These are phyloP conservation scores for Teunomyces cretensis DNA, from an alignment of 805 yeast species.

Conservation along the genomic window DNA sequence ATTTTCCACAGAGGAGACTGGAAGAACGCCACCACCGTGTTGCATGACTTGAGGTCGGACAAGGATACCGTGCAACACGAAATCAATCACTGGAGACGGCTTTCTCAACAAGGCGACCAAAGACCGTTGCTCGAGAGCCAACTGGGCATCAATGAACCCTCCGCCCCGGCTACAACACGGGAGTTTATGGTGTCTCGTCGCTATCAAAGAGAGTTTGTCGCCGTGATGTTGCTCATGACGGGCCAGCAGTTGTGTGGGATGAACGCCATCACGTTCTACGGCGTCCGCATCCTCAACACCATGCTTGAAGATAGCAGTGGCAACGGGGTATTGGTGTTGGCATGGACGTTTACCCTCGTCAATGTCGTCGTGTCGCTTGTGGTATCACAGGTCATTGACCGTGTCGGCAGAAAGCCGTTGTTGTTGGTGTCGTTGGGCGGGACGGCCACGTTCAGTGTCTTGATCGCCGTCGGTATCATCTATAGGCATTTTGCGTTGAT, in stretches of 20 bases:
- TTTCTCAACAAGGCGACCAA: conserved; percentile 12
- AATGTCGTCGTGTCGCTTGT: conserved; percentile 17
- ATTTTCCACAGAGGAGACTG: conserved; percentile 30
- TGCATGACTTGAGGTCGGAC: conserved; percentile 31
- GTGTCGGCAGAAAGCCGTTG: conserved; percentile 24
- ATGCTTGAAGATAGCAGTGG: conserved; percentile 9
- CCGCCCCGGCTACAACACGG: not conserved
- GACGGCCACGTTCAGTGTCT: conserved; percentile 24
- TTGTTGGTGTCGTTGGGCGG: conserved; percentile 22
- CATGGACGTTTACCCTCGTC: conserved; percentile 16
- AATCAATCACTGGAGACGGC: conserved; percentile 37
- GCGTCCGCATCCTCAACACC: conserved; percentile 17
- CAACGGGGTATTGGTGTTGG: conserved; percentile 16
- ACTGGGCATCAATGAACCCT: too few relatives aligned
- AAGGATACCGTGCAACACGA: conserved; percentile 29
- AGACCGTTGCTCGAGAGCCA: not conserved
- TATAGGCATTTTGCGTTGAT: conserved; percentile 12
- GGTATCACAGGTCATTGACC: conserved; percentile 17
- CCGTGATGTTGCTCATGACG: conserved; percentile 35
- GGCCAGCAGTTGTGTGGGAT: conserved; percentile 36
- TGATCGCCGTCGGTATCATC: conserved; percentile 26
- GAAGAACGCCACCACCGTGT: conserved; percentile 25
- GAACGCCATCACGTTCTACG: conserved; percentile 26
- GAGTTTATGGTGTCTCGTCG: conserved; percentile 18
- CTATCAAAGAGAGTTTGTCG: conserved; percentile 26